These are phyloP conservation scores for Aspergillus homomorphus DNA, from an alignment of 495 filamentous ascomycete genomes.

Conservation along the genomic window DNA sequence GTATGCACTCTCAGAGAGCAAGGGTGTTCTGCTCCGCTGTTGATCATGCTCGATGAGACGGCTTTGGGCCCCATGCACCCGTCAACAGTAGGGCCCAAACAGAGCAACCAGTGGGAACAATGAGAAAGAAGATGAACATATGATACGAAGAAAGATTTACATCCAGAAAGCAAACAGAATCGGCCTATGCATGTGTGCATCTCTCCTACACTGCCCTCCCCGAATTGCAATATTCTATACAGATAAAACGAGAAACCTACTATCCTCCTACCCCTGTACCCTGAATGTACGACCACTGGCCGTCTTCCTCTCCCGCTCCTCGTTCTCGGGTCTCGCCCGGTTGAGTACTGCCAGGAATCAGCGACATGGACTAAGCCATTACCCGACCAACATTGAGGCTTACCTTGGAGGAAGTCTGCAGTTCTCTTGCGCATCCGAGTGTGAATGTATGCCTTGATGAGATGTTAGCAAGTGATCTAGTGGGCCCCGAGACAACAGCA, in stretches of 20 bases:
- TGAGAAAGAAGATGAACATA: neutral
- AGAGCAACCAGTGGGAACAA: neutral
- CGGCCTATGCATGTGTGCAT: slow-evolving; percentile 5
- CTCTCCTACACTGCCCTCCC: slow-evolving; percentile 8
- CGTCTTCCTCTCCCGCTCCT: slow-evolving; percentile 98
- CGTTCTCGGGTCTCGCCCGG: slow-evolving; percentile 86
- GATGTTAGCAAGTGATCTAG: slow-evolving; percentile 16
- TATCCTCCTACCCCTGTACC: slow-evolving; percentile 53
- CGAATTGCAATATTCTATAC: slow-evolving; percentile 14
- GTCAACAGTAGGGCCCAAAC: neutral
- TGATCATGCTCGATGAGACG: neutral
- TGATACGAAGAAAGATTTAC: neutral
- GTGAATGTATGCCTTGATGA: slow-evolving; percentile 84
- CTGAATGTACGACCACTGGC: slow-evolving; percentile 94
- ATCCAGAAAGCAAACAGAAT: neutral
- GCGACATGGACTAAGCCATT: slow-evolving; percentile 6
- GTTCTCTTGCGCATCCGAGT: slow-evolving; percentile 95
- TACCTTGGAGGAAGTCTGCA: slow-evolving; percentile 96
- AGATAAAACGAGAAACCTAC: slow-evolving; percentile 16
- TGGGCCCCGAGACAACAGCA: neutral
- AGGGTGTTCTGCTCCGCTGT: too few relatives aligned
- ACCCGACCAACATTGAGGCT: slow-evolving; percentile 14
- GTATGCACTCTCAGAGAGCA: neutral
- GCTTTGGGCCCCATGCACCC: neutral
- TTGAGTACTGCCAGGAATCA: slow-evolving; percentile 65